Evolutionary conservation across 495 filamentous ascomycete genomes (phyloP), one percentile per base, ranked within the genome.

Genomic region (Penicillium steckii): DNA sequence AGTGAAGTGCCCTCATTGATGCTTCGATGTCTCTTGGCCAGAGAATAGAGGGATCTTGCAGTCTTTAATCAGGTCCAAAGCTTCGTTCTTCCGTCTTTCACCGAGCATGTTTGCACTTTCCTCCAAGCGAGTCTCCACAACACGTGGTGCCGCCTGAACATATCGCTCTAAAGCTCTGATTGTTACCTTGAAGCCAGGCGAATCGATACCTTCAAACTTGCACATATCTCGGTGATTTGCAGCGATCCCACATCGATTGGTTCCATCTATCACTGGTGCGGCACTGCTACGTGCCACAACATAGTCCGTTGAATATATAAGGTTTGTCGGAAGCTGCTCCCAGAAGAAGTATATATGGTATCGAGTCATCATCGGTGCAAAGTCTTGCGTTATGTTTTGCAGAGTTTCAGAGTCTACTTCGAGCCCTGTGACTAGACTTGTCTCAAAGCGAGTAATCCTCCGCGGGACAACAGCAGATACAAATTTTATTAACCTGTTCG

Each of bases 191-290:
- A 46, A 46, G n/a, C 27, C 44, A 27, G 44, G 44, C 18, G 27
- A 21, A 30, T 46, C 27, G 15, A 46, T 8, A 33, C 15, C 30
- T 30, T 46, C 44, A 46, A 46, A 46, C 22, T 46, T 46, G 22
- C 44, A 46, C 27, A 46, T 46, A 27, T 30, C 27, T 30, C 24
- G 44, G 17, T 46, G 44, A 46, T 46, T 30, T 46, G 27, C 44
- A 17, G 44, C 24, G 18, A 32, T 46, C 17, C 17, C 44, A 46
- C 44, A 46, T 46, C 27, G 27, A 22, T 46, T 27, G 18, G 44
- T 46, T 32, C 44, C 27, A 46, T 46, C 27, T 19, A 46, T 30
- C 25, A 46, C 19, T 46, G 27, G 44, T 15, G 27, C 27, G 24
- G 44, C 27, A 33, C 24, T 46, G 18, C 22, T 17, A 27, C 24